Evolutionary conservation across 306 rosid genomes (phyloP).

Genomic region (Quercus dentata): DNA sequence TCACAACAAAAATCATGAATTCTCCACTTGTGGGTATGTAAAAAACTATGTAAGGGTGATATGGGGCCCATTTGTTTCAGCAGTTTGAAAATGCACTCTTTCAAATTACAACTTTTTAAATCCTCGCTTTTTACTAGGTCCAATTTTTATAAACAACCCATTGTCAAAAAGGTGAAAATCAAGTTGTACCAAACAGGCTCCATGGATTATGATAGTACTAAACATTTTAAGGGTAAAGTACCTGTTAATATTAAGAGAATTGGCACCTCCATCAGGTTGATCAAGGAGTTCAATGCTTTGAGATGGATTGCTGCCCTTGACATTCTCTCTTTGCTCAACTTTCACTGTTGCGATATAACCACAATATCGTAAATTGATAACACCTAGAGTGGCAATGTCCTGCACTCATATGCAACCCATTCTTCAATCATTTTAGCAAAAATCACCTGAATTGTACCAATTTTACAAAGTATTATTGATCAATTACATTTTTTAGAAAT

Average conservation of each 20-base stretch:
- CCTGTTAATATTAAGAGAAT: conserved; percentile 92
- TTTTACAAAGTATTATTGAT: conserved; percentile 4
- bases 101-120: no score
- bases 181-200: no score
- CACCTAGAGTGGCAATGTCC: conserved; percentile 82
- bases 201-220: background rate
- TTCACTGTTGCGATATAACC: conserved; percentile 78
- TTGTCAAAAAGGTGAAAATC: no score
- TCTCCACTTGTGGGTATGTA: background rate
- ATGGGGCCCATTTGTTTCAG: background rate
- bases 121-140: no score
- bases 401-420: conserved; percentile 40
- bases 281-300: conserved; percentile 63
- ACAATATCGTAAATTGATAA: conserved; percentile 75
- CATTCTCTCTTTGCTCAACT: conserved; percentile 55
- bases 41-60: background rate
- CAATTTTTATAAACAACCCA: no score
- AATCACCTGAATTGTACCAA: conserved; percentile 14
- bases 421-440: conserved; percentile 23
- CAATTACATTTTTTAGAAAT: conserved; percentile 20
- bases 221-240: conserved; percentile 19
- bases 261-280: conserved; percentile 95
- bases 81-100: no score
- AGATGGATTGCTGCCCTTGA: conserved; percentile 41
- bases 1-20: background rate